Conservation (phyloP, 345 rosid species). For the Gossypium turneri region DNA sequence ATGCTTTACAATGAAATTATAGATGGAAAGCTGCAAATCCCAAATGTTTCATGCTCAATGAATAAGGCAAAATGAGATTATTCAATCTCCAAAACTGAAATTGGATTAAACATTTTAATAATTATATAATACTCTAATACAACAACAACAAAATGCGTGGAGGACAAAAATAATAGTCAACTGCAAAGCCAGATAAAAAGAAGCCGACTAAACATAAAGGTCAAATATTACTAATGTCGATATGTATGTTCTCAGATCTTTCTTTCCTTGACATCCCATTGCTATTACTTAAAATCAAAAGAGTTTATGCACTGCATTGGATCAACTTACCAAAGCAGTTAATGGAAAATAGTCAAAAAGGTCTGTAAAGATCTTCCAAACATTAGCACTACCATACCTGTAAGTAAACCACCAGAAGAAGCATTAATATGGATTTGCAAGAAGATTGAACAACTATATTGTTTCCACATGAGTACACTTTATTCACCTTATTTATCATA, state of each 20-base stretch:
- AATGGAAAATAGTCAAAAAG: constrained; percentile 96
- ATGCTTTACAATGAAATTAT: not conserved
- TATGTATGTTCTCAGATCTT: not conserved
- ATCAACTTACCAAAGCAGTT: constrained; percentile 85
- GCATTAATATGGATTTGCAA: constrained; percentile 5
- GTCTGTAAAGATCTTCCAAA: constrained; percentile 97
- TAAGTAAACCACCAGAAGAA: constrained; percentile 19
- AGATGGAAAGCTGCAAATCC: not conserved
- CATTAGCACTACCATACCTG: constrained; percentile 99
- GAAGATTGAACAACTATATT: not conserved
- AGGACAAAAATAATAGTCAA: not conserved
- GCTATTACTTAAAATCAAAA: not conserved
- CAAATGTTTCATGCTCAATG: not conserved
- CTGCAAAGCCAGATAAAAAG: not conserved
- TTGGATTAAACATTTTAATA: not conserved
- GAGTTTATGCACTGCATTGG: not conserved
- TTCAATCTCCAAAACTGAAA: not conserved
- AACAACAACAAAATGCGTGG: not conserved
- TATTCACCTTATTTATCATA: constrained; percentile 11
- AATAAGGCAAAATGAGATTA: not conserved
- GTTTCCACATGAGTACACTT: not conserved
- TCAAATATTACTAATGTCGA: not conserved
- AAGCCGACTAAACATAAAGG: not conserved
- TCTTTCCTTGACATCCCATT: not conserved
- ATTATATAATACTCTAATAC: not conserved